Evolutionary conservation across 352 stramenopile species (phyloP), one percentile per base, ranked within the genome.

Genomic region (Phytophthora ohioensis): DNA sequence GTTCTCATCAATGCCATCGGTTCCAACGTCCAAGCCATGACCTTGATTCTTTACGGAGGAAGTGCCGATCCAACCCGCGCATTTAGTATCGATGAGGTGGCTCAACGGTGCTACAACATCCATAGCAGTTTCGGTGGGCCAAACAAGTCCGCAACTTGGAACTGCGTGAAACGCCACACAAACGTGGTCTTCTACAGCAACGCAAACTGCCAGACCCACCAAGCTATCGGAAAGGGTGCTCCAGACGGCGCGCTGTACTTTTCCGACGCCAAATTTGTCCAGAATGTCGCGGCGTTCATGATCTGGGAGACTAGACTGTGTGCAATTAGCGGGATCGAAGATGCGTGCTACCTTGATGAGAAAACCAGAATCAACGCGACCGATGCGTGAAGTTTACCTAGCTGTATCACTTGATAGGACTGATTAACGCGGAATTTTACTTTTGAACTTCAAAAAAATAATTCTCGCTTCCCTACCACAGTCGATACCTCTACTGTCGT

Each of bases 181-280:
- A 69, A 69, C 6, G 41, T 68, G 8, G n/a, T 56, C 5, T 68
- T 62, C 32, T 69, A 57, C 61, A 69, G 52, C 52, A 48, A 51
- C 15, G 52, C 36, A 17, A 51, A 48, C 17, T 63, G 34, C 38
- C 41, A 62, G 34, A 35, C 51, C 3, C 32, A 68, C 43, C 45
- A 68, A 54, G 51, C 51, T 2, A 38, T 68, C 45, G 51, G 61
- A 30, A 49, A 39, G 21, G 61, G 42, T 2, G 56, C 61, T 11
- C 48, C 60, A 12, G 60, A 67, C 9, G 48, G 60, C 7, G 39
- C 48, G 13, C 60, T 68, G 34, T 69, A 52, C 35, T 63, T 63
- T n/a, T 56, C 52, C 27, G 61, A 64, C 41, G 42, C 31, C 30
- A 63, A 69, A 2, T 69, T 68, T 41, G 8, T 13, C 3, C 61